These are phyloP conservation scores for Hyphopichia fennica DNA, from an alignment of 1,139 yeast species.

Conservation along the genomic window DNA sequence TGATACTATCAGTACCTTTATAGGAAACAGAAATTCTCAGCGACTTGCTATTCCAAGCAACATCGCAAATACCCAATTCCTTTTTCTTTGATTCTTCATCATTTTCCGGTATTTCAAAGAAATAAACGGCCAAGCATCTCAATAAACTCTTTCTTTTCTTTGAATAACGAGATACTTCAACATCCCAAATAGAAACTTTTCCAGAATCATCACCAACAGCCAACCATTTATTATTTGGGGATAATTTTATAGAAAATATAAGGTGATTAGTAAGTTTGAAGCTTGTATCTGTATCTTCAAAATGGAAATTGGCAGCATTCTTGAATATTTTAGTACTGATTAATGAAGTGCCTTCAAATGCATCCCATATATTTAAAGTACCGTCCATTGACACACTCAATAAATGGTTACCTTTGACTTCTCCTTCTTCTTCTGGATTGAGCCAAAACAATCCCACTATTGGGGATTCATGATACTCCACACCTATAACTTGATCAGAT, in stretches of 20 bases:
- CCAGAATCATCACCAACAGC: slow-evolving; percentile 70
- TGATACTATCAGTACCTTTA: slow-evolving; percentile 43
- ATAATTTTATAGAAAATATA: slow-evolving; percentile 52
- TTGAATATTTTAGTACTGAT: slow-evolving; percentile 25
- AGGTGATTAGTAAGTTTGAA: slow-evolving; percentile 13
- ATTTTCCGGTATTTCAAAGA: slow-evolving; percentile 11
- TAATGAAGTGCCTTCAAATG: slow-evolving; percentile 35
- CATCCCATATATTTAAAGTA: slow-evolving; percentile 67
- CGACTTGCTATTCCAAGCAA: slow-evolving; percentile 43
- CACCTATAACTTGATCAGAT: slow-evolving; percentile 10
- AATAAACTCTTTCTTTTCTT: slow-evolving; percentile 12
- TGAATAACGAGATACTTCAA: slow-evolving; percentile 16
- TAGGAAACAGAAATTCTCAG: slow-evolving; percentile 38
- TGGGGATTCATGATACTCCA: slow-evolving; percentile 52
- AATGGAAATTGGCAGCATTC: slow-evolving; percentile 20
- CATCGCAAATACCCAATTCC: slow-evolving; percentile 37
- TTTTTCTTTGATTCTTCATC: slow-evolving; percentile 6
- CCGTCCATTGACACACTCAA: slow-evolving; percentile 66
- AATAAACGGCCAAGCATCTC: slow-evolving; percentile 26
- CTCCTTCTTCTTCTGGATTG: not conserved
- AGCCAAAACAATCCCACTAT: slow-evolving; percentile 59
- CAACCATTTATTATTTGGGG: slow-evolving; percentile 48
- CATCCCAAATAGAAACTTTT: slow-evolving; percentile 53
- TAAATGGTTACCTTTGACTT: slow-evolving; percentile 20
- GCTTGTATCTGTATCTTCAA: slow-evolving; percentile 8